Evolutionary conservation across 2,329 filamentous ascomycete species (phyloP).

Genomic region (Diaporthe sp.): DNA sequence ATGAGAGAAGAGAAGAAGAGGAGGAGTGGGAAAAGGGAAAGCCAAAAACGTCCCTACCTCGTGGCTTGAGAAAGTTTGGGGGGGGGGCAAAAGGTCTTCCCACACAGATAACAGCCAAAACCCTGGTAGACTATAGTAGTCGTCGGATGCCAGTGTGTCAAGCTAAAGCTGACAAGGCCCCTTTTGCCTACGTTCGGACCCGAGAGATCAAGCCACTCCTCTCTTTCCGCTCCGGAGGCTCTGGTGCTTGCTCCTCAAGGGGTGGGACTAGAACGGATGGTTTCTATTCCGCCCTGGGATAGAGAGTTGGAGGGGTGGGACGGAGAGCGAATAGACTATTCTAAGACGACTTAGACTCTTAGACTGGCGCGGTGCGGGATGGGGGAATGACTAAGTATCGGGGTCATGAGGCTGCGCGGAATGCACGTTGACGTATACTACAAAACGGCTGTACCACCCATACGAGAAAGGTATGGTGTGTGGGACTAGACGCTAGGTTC

Average conservation of each 20-base stretch:
- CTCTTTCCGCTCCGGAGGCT: constrained; percentile 25
- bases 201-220: constrained; percentile 10
- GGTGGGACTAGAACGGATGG: constrained; percentile 1
- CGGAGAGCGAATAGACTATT: background rate
- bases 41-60: background rate
- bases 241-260: background rate
- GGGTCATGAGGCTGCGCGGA: constrained; percentile 20
- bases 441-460: constrained; percentile 22
- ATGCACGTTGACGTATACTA: constrained; percentile 29
- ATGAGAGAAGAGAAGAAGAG: background rate
- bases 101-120: background rate
- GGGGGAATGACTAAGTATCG: constrained; percentile 24
- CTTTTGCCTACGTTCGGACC: background rate
- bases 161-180: background rate
- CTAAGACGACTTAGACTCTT: background rate
- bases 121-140: background rate
- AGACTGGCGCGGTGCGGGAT: background rate
- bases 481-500: constrained; percentile 7
- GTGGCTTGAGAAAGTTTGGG: background rate
- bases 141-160: background rate
- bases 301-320: background rate
- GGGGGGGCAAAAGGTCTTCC: background rate
- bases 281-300: background rate
- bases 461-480: background rate
- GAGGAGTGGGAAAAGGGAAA: background rate